Evolutionary conservation across 768 basidiomycete species (phyloP), one percentile per base, ranked within the genome.

Genomic region (Podaxis pistillaris): DNA sequence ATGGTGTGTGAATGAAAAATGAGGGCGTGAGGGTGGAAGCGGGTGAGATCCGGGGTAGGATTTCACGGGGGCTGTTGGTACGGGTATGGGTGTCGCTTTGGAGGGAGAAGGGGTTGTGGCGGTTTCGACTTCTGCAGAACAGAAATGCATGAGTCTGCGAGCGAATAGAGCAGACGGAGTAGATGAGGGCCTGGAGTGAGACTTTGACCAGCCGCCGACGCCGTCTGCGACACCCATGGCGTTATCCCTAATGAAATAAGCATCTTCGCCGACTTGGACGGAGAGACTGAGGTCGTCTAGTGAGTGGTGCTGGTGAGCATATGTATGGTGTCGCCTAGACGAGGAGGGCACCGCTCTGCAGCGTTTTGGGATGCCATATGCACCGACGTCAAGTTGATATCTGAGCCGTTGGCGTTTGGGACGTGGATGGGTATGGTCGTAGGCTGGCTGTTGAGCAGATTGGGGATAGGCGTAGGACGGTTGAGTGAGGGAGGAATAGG

Each of bases 221-320:
- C 96, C 96, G 71, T 98, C 96, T 3, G 95, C 93, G 8, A 98
- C 89, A 17, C 96, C 96, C 80, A 98, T 88, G 5, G 93, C 91
- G 70, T 94, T 91, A 62, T 88, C 83, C 4, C 85, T 78, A 5
- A 93, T 75, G 65, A 93, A 93, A 70, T 94, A 96, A 4, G 94
- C 92, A 69, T 98, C 95, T 72, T 98, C 95, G 44, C 95, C 95
- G 11, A 97, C 88, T 70, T 93, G 90, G 0, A 90, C 87, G 0
- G 91, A 82, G 12, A 89, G 80, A 26, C 76, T 73, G 2, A 71
- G 49, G 11, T 76, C 72, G 17, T 77, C 74, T 68, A 36, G 66
- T 63, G 65, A 67, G 61, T 51, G 40, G 40, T 44, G n/a, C 24
- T 54, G 52, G 44, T 37, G 19, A 9, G 66, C 58, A n/a, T 63